A percentile compares a stretch with the other conserved stretches of the same genome.
These are phyloP conservation scores for Mycena citricolor DNA, from an alignment of 1,284 basidiomycete species.

Conservation along the genomic window DNA sequence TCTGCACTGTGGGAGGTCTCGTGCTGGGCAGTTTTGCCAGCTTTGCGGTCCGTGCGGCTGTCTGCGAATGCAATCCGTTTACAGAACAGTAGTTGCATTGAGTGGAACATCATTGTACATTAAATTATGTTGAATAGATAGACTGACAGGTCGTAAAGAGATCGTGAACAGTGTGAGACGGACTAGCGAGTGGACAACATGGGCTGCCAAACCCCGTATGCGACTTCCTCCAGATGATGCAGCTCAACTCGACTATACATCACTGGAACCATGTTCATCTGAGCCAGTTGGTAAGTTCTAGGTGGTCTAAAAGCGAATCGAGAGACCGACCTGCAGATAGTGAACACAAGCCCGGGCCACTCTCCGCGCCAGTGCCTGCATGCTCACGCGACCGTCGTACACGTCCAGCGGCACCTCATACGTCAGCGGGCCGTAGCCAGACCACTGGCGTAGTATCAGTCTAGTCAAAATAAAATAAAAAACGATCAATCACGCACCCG, in stretches of 20 bases:
- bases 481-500: constrained; percentile 41
- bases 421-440: constrained; percentile 66
- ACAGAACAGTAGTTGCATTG: constrained; percentile 7
- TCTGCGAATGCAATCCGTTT: constrained; percentile 77
- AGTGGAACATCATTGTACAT: neutral
- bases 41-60: constrained; percentile 69
- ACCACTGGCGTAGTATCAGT: constrained; percentile 49
- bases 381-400: constrained; percentile 61
- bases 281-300: neutral
- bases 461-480: constrained; percentile 4
- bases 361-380: constrained; percentile 66
- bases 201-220: constrained; percentile 69
- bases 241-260: constrained; percentile 68
- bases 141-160: constrained; percentile 9
- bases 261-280: constrained; percentile 62
- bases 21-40: constrained; percentile 73
- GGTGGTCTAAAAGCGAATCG: neutral
- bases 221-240: constrained; percentile 69
- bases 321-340: constrained; percentile 63
- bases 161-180: constrained; percentile 5
- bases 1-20: constrained; percentile 77
- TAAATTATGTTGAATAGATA: constrained; percentile 15
- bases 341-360: constrained; percentile 71
- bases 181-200: constrained; percentile 45
- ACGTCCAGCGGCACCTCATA: constrained; percentile 74